phyloP scores from a whole-genome alignment of 345 rosid species.

The Acer negundo region DNA sequence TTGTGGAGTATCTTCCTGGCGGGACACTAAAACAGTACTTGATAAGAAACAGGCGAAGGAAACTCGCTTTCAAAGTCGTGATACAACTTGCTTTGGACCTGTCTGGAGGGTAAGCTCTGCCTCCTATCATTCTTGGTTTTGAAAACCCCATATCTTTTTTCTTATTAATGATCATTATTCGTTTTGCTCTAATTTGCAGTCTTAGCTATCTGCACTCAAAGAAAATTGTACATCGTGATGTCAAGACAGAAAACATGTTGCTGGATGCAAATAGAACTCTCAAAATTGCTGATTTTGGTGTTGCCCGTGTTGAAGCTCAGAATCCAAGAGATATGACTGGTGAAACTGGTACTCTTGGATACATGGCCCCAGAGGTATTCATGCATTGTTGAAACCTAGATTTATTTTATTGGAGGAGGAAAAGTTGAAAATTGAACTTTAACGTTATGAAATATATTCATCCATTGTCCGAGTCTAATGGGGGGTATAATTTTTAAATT shows the following conservation, averaged over 20 bases:
- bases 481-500: background rate
- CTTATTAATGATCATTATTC: background rate
- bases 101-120: constrained; percentile 67
- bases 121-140: background rate
- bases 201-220: constrained; percentile 84
- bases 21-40: constrained; percentile 87
- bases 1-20: constrained; percentile 80
- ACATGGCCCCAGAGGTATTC: constrained; percentile 99
- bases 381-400: constrained; percentile 5
- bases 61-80: constrained; percentile 73
- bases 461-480: background rate
- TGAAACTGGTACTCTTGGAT: constrained; percentile 94
- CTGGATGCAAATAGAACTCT: constrained; percentile 59
- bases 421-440: constrained; percentile 2
- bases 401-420: background rate
- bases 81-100: constrained; percentile 89
- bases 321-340: constrained; percentile 97
- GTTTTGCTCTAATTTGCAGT: constrained; percentile 44
- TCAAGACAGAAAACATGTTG: constrained; percentile 91
- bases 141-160: background rate
- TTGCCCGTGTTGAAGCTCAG: constrained; percentile 96
- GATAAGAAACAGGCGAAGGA: constrained; percentile 67
- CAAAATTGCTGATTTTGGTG: constrained; percentile 97
- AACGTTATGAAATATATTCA: background rate
- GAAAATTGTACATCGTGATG: constrained; percentile 96